These are phyloP conservation scores for Alternaria rosae DNA, from an alignment of 2,329 filamentous ascomycete genomes.

Conservation along the genomic window DNA sequence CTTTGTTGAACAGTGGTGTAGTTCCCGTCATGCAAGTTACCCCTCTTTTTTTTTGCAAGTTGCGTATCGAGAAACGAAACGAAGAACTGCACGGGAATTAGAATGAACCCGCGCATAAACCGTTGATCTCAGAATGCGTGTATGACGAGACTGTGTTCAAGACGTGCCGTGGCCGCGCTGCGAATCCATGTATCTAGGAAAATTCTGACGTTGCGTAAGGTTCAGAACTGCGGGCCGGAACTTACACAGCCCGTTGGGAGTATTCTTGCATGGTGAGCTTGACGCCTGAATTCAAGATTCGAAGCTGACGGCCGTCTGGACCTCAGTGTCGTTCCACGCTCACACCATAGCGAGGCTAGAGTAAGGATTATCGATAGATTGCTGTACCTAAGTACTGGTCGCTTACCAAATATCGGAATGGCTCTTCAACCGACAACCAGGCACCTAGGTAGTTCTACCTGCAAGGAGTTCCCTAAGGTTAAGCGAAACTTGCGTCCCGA, in stretches of 20 bases:
- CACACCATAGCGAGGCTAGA: not conserved
- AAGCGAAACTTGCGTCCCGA: not conserved
- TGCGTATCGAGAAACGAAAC: not conserved
- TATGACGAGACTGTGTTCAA: not conserved
- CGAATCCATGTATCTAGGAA: constrained; percentile 5
- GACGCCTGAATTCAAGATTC: not conserved
- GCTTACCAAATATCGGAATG: not conserved
- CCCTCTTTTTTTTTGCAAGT: not conserved
- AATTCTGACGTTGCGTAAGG: not conserved
- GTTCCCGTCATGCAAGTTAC: not conserved
- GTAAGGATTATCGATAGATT: not conserved
- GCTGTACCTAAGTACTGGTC: not conserved
- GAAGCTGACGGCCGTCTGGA: not conserved
- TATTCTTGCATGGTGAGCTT: not conserved
- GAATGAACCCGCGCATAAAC: not conserved
- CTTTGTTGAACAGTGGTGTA: not conserved
- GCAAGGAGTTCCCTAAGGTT: not conserved
- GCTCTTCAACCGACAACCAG: not conserved
- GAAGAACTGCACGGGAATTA: not conserved
- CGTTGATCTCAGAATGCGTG: not conserved
- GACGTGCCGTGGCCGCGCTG: not conserved
- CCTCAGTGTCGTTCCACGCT: not conserved
- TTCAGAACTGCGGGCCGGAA: constrained; percentile 1
- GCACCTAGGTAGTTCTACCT: not conserved
- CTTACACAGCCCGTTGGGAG: constrained; percentile 1